A percentile compares a stretch with the other conserved stretches of the same genome.
phyloP scores from a whole-genome alignment of 2,329 filamentous ascomycete genomes.

The Davidsoniella virescens region DNA sequence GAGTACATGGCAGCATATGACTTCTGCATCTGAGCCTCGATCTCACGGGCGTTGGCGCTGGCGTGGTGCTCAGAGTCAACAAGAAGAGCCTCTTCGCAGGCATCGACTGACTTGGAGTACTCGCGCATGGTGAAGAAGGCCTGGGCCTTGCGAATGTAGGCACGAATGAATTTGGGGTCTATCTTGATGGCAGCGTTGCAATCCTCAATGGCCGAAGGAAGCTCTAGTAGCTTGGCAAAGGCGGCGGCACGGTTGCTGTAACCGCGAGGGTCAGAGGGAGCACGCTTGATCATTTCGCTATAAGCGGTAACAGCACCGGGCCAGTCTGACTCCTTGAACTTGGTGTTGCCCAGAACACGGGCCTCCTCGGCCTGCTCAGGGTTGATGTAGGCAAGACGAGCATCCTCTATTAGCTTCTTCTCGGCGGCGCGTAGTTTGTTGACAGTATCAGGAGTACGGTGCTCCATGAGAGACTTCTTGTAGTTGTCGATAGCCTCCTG shows the following conservation, averaged over 20 bases:
- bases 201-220: slow-evolving; percentile 84
- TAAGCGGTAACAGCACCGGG: slow-evolving; percentile 89
- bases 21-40: slow-evolving; percentile 88
- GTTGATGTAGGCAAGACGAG: slow-evolving; percentile 70
- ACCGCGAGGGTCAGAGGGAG: slow-evolving; percentile 79
- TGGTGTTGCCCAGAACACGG: slow-evolving; percentile 83
- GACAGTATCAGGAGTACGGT: slow-evolving; percentile 86
- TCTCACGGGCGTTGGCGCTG: slow-evolving; percentile 74
- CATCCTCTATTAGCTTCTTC: slow-evolving; percentile 63
- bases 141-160: slow-evolving; percentile 92
- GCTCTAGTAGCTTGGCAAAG: slow-evolving; percentile 90
- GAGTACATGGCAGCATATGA: slow-evolving; percentile 79
- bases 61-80: slow-evolving; percentile 54
- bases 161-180: slow-evolving; percentile 82
- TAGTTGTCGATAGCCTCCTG: slow-evolving; percentile 72
- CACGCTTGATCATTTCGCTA: slow-evolving; percentile 90
- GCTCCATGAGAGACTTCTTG: slow-evolving; percentile 86
- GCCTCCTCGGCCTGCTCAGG: slow-evolving; percentile 89
- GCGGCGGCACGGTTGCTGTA: slow-evolving; percentile 96
- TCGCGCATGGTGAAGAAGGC: slow-evolving; percentile 95
- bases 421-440: slow-evolving; percentile 83
- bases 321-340: slow-evolving; percentile 96
- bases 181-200: slow-evolving; percentile 83
- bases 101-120: slow-evolving; percentile 87
- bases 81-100: slow-evolving; percentile 62